These are phyloP conservation scores for Neoarthrinium moseri DNA, from an alignment of 2,329 filamentous ascomycete species.

Conservation along the genomic window DNA sequence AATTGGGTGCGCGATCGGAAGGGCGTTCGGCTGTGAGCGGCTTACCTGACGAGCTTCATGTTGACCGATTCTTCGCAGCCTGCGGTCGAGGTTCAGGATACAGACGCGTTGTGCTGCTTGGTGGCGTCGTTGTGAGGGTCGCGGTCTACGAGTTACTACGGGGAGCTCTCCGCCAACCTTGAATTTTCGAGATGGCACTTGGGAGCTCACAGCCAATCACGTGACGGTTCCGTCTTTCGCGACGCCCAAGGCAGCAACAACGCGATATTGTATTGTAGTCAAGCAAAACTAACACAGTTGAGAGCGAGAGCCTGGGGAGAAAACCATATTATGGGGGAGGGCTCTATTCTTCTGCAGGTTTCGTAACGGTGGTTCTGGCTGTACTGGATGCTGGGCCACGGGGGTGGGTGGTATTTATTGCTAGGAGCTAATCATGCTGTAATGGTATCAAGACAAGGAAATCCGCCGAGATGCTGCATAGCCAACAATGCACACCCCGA, in stretches of 20 bases:
- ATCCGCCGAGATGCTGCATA: too few species aligned
- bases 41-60: slow-evolving; percentile 98
- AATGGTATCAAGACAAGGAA: slow-evolving; percentile 7
- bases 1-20: slow-evolving; percentile 37
- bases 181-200: slow-evolving; percentile 5
- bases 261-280: too few species aligned
- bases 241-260: too few species aligned
- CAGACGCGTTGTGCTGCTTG: slow-evolving; percentile 6
- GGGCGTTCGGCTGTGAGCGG: slow-evolving; percentile 20
- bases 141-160: slow-evolving; percentile 16
- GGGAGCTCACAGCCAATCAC: neutral
- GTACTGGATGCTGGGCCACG: too few species aligned
- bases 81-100: slow-evolving; percentile 10
- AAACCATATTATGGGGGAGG: too few species aligned
- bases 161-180: slow-evolving; percentile 8
- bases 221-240: too few species aligned
- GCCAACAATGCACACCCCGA: too few species aligned
- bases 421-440: neutral
- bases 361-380: too few species aligned
- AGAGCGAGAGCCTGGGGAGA: too few species aligned
- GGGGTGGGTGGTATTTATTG: neutral
- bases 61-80: slow-evolving; percentile 37
- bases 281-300: too few species aligned
- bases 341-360: too few species aligned
- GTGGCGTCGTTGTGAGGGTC: slow-evolving; percentile 9